A percentile compares a stretch with the other conserved stretches of the same genome.
phyloP scores from a whole-genome alignment of 805 yeast genomes.

The Kuraishia capsulata region DNA sequence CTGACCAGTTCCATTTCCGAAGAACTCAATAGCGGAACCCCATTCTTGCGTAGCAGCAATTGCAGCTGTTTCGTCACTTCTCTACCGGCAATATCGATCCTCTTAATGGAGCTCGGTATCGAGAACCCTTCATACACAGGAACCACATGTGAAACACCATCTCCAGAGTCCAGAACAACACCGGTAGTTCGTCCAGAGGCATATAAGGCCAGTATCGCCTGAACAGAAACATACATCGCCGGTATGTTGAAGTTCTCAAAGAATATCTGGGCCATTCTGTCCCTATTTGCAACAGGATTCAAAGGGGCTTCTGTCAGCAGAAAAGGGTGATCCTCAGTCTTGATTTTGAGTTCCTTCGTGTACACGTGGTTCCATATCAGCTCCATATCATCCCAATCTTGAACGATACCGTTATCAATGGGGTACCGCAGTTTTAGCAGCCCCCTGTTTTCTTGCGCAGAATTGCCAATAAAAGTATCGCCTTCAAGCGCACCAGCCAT shows the following conservation, averaged over 20 bases:
- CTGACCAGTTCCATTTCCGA: conserved; percentile 80
- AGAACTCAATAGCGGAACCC: conserved; percentile 55
- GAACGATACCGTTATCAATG: conserved; percentile 67
- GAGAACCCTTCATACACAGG: conserved; percentile 90
- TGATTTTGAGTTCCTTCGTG: conserved; percentile 43
- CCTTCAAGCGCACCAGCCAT: conserved; percentile 67
- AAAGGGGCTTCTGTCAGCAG: conserved; percentile 85
- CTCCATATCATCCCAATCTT: conserved; percentile 85
- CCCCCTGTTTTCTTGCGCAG: conserved; percentile 73
- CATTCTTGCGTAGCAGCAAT: conserved; percentile 56
- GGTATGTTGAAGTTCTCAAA: conserved; percentile 72
- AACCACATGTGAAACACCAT: conserved; percentile 81
- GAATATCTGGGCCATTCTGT: conserved; percentile 49
- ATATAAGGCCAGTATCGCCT: conserved; percentile 76
- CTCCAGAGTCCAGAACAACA: conserved; percentile 83
- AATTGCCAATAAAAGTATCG: conserved; percentile 51
- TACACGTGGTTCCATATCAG: conserved; percentile 66
- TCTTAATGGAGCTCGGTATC: conserved; percentile 57
- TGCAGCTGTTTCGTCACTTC: conserved; percentile 76
- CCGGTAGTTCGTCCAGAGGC: conserved; percentile 91
- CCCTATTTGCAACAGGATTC: conserved; percentile 58
- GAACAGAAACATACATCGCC: conserved; percentile 63
- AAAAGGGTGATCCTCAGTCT: conserved; percentile 77
- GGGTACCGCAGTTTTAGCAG: conserved; percentile 67
- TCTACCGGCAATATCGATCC: conserved; percentile 80